These are phyloP conservation scores for Phytophthora sansomeana DNA, from an alignment of 352 stramenopile species.

Conservation along the genomic window DNA sequence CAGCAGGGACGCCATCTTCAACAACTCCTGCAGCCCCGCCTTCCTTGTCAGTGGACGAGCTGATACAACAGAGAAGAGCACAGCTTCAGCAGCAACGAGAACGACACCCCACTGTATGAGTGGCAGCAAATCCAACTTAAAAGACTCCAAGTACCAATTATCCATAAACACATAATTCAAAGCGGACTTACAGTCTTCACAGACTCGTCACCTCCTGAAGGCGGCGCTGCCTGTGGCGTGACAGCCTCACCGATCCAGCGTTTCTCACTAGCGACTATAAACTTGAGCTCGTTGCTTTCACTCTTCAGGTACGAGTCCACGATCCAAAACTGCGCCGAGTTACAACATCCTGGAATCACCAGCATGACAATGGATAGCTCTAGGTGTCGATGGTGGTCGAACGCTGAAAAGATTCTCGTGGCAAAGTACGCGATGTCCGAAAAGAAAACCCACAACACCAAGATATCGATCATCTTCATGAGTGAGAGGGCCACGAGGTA, in stretches of 20 bases:
- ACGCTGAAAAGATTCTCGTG: slow-evolving; percentile 60
- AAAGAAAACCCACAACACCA: slow-evolving; percentile 59
- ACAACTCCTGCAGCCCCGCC: slow-evolving; percentile 2
- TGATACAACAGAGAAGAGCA: slow-evolving; percentile 71
- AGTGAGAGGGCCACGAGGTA: slow-evolving; percentile 53
- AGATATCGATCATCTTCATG: slow-evolving; percentile 62
- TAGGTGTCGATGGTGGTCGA: slow-evolving; percentile 67
- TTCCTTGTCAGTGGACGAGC: slow-evolving; percentile 66
- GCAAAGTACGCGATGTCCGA: slow-evolving; percentile 47
- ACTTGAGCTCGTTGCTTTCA: slow-evolving; percentile 41
- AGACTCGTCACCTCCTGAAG: slow-evolving; percentile 24
- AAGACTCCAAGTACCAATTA: neutral
- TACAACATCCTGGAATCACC: slow-evolving; percentile 69
- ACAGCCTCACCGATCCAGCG: slow-evolving; percentile 33
- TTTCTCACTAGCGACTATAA: slow-evolving; percentile 40
- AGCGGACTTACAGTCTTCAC: slow-evolving; percentile 37
- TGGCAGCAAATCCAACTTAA: neutral
- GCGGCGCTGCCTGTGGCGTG: slow-evolving; percentile 3
- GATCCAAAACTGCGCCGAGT: slow-evolving; percentile 83
- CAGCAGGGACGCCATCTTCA: slow-evolving; percentile 2
- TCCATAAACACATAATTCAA: slow-evolving; percentile 25
- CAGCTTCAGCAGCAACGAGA: slow-evolving; percentile 70
- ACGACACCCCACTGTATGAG: slow-evolving; percentile 34
- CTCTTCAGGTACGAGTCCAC: slow-evolving; percentile 74
- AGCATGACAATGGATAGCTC: slow-evolving; percentile 85